Evolutionary conservation across 2,329 filamentous ascomycete genomes (phyloP), one percentile per base, ranked within the genome.

Genomic region (Sporothrix curviconia): DNA sequence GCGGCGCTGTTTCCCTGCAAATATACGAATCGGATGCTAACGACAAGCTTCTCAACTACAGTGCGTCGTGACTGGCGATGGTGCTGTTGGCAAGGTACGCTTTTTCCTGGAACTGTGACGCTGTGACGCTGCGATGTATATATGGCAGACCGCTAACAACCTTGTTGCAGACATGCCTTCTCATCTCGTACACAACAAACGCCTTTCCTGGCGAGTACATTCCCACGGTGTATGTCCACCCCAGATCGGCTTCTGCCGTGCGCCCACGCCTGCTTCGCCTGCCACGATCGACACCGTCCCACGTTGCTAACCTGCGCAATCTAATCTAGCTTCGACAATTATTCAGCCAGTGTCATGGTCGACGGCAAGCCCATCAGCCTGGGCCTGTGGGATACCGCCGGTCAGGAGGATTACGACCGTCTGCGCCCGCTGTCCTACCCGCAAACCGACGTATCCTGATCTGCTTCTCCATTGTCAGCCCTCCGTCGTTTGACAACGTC

Each of bases 201-300:
- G 94, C 94, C 64, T 99, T 99, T 74, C 94, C 94, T n/a, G 94
- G 94, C 74, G 94, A 99, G 81, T 99, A 99, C 76, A 97, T 99
- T 67, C 94, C 94, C 65, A 99, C 94, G 67, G 94, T 99, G 89
- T 94, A 77, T 74, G 87, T 80, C 44, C 34, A 4, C 2, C 11
- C 28, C 14, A 15, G 7, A n/a, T n/a, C 39, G 5, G 14, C 12
- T 36, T 15, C 30, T 15, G 19, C 22, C 24, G 22, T n/a, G n/a
- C n/a, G n/a, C n/a, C n/a, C n/a, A n/a, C n/a, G n/a, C n/a, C n/a
- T n/a, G n/a, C n/a, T n/a, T n/a, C n/a, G n/a, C n/a, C n/a, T n/a
- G n/a, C n/a, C n/a, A n/a, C n/a, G n/a, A n/a, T n/a, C n/a, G n/a
- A n/a, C 28, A 5, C 28, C 28, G 28, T 32, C 28, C 28, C 34